Evolutionary conservation across 805 yeast genomes (phyloP).

Genomic region (Saturnispora sanitii): DNA sequence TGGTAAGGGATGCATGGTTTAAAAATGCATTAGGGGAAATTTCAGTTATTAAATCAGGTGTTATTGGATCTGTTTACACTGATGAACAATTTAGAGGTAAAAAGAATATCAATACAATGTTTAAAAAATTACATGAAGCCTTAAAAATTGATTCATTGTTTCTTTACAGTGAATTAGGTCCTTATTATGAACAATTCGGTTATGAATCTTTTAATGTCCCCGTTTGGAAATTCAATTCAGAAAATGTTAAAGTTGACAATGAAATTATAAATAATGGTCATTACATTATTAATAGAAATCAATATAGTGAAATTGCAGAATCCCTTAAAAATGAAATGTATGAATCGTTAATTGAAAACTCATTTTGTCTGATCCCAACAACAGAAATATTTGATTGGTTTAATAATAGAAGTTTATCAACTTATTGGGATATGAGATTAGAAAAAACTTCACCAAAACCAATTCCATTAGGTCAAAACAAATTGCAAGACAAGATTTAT

Average conservation of each 20-base stretch:
- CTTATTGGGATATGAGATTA: constrained; percentile 6
- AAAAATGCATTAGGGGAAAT: constrained; percentile 5
- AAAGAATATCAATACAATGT: constrained; percentile 47
- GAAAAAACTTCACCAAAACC: not conserved
- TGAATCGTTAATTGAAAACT: not conserved
- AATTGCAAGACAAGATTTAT: not conserved
- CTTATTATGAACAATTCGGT: constrained; percentile 56
- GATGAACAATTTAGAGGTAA: constrained; percentile 36
- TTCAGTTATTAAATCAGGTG: constrained; percentile 20
- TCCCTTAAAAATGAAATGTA: constrained; percentile 1
- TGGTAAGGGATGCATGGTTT: constrained; percentile 19
- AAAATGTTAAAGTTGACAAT: constrained; percentile 3
- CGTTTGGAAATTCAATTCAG: constrained; percentile 9
- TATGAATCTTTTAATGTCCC: constrained; percentile 28
- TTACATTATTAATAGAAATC: constrained; percentile 7
- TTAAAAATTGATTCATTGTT: constrained; percentile 29
- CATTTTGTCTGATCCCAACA: constrained; percentile 30
- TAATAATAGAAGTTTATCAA: constrained; percentile 26
- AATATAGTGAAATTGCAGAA: constrained; percentile 4
- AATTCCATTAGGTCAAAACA: not conserved
- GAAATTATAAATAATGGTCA: too few relatives aligned
- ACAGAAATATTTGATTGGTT: constrained; percentile 32
- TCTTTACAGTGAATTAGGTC: constrained; percentile 68
- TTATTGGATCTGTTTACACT: constrained; percentile 54
- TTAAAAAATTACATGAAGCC: constrained; percentile 26